phyloP scores from a whole-genome alignment of 257 asterid genomes.

The Jasminum sambac region DNA sequence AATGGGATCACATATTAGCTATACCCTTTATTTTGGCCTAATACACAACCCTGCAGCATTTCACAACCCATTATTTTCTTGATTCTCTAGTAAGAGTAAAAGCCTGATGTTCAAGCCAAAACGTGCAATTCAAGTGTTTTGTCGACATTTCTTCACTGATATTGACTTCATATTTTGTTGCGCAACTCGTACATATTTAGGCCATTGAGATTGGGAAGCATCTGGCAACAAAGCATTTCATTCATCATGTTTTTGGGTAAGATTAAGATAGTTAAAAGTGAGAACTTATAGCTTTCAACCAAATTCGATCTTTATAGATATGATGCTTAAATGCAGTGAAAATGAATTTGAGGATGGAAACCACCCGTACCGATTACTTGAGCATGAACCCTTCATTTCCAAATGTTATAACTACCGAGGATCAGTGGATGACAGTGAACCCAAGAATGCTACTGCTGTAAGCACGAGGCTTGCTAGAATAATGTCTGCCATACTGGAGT shows the following conservation, averaged over 20 bases:
- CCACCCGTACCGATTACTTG: slow-evolving; percentile 78
- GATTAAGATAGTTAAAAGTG: slow-evolving; percentile 8
- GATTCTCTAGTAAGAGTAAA: neutral
- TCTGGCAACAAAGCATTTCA: slow-evolving; percentile 70
- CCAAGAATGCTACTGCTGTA: slow-evolving; percentile 50
- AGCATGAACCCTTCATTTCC: slow-evolving; percentile 80
- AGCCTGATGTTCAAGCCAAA: neutral
- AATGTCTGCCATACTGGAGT: slow-evolving; percentile 85
- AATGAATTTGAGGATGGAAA: slow-evolving; percentile 88
- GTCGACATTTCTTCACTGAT: neutral
- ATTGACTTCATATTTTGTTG: neutral
- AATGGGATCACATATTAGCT: neutral
- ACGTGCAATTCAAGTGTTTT: neutral
- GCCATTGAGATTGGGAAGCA: slow-evolving; percentile 82
- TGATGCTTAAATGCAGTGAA: slow-evolving; percentile 45
- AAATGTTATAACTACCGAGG: slow-evolving; percentile 86
- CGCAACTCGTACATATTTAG: slow-evolving; percentile 32
- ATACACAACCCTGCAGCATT: neutral
- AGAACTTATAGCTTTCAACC: neutral
- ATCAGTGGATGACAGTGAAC: slow-evolving; percentile 60
- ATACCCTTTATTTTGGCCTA: neutral
- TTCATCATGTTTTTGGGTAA: slow-evolving; percentile 92
- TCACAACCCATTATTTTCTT: neutral
- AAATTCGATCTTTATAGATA: neutral
- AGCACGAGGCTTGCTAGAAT: slow-evolving; percentile 59